phyloP scores from a whole-genome alignment of 2,329 filamentous ascomycete species.

The Aspergillus novoparasiticus region DNA sequence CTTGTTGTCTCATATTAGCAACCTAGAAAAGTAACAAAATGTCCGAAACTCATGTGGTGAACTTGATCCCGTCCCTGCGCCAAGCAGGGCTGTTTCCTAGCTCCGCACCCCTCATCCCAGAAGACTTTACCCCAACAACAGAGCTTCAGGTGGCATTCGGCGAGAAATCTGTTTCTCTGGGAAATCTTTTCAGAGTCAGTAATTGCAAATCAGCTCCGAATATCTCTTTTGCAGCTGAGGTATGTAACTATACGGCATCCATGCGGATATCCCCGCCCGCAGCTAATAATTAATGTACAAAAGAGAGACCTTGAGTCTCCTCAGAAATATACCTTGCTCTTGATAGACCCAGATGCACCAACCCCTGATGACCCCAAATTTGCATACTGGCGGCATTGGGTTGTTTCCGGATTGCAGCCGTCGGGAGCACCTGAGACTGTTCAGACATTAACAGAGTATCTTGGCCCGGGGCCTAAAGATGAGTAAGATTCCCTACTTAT shows the following conservation, averaged over 20 bases:
- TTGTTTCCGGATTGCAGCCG: conserved; percentile 14
- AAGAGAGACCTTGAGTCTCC: background rate
- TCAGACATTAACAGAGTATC: conserved; percentile 17
- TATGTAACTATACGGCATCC: background rate
- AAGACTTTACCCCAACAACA: conserved; percentile 11
- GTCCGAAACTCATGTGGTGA: background rate
- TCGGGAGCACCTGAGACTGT: background rate
- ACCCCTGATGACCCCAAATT: conserved; percentile 22
- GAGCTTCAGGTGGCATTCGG: conserved; percentile 12
- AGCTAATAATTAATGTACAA: background rate
- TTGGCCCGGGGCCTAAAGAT: conserved; percentile 22
- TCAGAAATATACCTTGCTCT: conserved; percentile 15
- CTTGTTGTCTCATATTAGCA: background rate
- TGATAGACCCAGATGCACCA: conserved; percentile 19
- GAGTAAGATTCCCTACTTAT: conserved; percentile 8
- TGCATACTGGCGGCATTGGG: conserved; percentile 23
- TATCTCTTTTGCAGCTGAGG: conserved; percentile 13
- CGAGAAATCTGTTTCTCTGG: conserved; percentile 6
- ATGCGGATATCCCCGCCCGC: background rate
- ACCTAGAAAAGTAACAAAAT: background rate
- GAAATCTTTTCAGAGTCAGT: conserved; percentile 19
- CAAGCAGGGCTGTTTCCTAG: conserved; percentile 10
- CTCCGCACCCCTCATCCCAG: conserved; percentile 14
- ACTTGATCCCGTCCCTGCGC: conserved; percentile 1
- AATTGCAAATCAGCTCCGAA: conserved; percentile 15